phyloP scores from a whole-genome alignment of 164 flowering plant species.

The Dillenia suffruticosa region DNA sequence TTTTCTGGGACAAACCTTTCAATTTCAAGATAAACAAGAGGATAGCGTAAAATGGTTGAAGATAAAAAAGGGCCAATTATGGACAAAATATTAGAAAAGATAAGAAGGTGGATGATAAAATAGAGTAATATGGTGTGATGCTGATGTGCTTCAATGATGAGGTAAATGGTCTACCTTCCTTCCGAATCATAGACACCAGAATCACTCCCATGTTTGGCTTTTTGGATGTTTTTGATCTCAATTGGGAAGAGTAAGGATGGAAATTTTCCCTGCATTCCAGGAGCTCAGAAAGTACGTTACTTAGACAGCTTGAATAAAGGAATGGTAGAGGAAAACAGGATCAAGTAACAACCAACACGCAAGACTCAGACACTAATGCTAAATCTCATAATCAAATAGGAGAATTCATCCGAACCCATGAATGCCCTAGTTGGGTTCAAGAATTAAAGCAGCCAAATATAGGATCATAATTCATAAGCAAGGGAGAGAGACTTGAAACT shows the following conservation, averaged over 20 bases:
- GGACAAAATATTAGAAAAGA: too few relatives aligned
- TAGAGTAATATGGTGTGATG: too few relatives aligned
- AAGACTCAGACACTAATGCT: neutral
- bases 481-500: constrained; percentile 4
- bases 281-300: neutral
- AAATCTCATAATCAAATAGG: too few relatives aligned
- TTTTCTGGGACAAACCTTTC: constrained; percentile 48
- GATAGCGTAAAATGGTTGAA: too few relatives aligned
- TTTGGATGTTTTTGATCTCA: constrained; percentile 56
- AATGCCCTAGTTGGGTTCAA: too few relatives aligned
- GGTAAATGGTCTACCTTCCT: constrained; percentile 58
- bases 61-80: too few relatives aligned
- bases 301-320: neutral
- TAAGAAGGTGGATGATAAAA: too few relatives aligned
- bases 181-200: constrained; percentile 76
- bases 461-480: neutral
- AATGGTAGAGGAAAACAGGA: too few relatives aligned
- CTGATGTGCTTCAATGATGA: neutral
- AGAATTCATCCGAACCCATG: too few relatives aligned
- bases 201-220: constrained; percentile 80
- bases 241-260: constrained; percentile 55
- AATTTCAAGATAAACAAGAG: too few relatives aligned
- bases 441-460: too few relatives aligned
- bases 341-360: neutral
- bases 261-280: constrained; percentile 46